Base-by-base conservation (phyloP, 2,329 filamentous ascomycete genomes). In the Xylariaceae sp. region DNA sequence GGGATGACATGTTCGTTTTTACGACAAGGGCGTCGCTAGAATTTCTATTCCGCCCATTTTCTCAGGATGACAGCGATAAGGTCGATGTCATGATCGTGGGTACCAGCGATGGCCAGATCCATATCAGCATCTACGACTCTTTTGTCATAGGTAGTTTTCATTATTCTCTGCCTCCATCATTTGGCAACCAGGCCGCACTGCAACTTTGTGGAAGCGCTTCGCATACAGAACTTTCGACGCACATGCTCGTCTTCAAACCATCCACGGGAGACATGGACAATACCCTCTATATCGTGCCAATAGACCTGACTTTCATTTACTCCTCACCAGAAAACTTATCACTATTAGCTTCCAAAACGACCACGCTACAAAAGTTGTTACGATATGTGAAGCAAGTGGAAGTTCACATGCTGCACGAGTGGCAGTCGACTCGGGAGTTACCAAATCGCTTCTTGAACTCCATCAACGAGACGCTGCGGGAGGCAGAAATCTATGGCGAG, bases 341-440 rank as follows among this genome's bases (percentile, higher is more conserved):
- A 26, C 78, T 96, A 4, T 77, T 97, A 12, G 87, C 92, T 0
- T 90, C 87, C 15, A 95, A 95, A 64, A 87, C 90, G 4, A 95
- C 92, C 0, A 88, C 89, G 41, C 72, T 97, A 15, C 89, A 96
- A 63, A 95, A 94, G 59, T 71, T 97, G 12, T 74, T 96, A 7
- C 80, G 90, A 46, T 97, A 99, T 67, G 80, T 96, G 42, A 84
- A 84, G 52, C 89, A 96, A 67, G 85, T 88, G 0, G 84, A 94
- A 58, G 77, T 82, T 32, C 88, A 92, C 60, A 88, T 96, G 74
- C 76, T 85, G 21, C 79, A 84, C 2, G 92, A 96, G 68, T 96
- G 89, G 83, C 88, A 88, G 63, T 87, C 88, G 34, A 86, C 89
- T 1, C 83, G 89, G 57, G 88, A 95, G 53, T 76, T 96, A 6